Evolutionary conservation across 106 monocot species (phyloP).

Genomic region (Alisma plantagoaquatica): DNA sequence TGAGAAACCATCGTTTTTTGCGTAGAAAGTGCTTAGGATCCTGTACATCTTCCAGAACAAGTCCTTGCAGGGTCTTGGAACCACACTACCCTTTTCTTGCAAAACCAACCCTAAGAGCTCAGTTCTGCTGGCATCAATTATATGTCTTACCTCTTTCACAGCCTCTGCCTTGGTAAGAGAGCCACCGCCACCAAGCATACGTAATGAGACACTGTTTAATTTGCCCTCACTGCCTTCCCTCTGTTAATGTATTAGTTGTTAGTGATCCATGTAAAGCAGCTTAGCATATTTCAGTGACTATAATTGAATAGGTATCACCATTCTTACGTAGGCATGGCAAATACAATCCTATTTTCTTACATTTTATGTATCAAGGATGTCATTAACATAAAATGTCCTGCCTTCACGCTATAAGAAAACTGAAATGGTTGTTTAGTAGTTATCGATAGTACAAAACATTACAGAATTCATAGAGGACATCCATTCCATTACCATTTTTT

Average conservation of each 20-base stretch:
- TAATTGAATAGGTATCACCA: no score
- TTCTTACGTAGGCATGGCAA: no score
- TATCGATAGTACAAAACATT: no score
- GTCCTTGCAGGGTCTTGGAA: conserved; percentile 82
- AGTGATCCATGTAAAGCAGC: no score
- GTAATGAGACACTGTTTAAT: conserved; percentile 51
- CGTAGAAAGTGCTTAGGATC: conserved; percentile 58
- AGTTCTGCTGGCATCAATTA: conserved; percentile 28
- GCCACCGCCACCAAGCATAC: conserved; percentile 24
- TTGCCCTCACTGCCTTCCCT: conserved; percentile 70
- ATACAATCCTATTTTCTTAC: no score
- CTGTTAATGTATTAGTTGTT: conserved; percentile 18
- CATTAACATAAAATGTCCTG: no score
- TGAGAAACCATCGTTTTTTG: conserved; percentile 58
- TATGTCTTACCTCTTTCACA: conserved; percentile 19
- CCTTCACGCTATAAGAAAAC: no score
- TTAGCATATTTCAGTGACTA: no score
- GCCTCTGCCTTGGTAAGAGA: conserved; percentile 45
- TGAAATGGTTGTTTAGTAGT: no score
- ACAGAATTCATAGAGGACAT: no score
- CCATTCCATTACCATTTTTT: no score
- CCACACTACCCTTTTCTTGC: conserved; percentile 28
- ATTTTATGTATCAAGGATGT: no score
- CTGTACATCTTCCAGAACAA: conserved; percentile 87
- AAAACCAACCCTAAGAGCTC: conserved; percentile 65